Percentiles rank a stretch among this genome's conserved stretches.
Conservation (phyloP, 148 eudicot genomes). For the Hydrangea macrophylla region DNA sequence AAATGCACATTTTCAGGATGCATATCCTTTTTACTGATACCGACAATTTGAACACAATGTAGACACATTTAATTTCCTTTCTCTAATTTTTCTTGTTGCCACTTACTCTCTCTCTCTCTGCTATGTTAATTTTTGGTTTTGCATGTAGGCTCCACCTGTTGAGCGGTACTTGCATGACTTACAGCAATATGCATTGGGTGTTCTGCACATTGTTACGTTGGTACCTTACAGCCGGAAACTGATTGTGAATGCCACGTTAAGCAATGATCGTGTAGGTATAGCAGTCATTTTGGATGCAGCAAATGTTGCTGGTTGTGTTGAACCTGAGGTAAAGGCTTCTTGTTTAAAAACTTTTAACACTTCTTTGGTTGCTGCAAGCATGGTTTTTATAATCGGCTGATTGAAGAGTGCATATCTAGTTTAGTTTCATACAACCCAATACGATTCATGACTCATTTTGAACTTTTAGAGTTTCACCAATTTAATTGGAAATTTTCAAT, state of each 20-base stretch:
- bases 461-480: too few species aligned
- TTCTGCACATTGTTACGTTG: slow-evolving; percentile 83
- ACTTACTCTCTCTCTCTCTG: slow-evolving; percentile 6
- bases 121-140: slow-evolving; percentile 15
- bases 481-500: too few species aligned
- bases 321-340: slow-evolving; percentile 70
- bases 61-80: too few species aligned
- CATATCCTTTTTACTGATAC: too few species aligned
- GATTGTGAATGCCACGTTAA: slow-evolving; percentile 72
- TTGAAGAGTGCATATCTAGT: too few species aligned
- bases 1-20: too few species aligned
- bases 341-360: neutral
- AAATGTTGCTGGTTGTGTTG: slow-evolving; percentile 79
- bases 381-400: too few species aligned
- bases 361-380: slow-evolving; percentile 6
- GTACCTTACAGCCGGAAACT: slow-evolving; percentile 87
- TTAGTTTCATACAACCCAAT: too few species aligned
- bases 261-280: slow-evolving; percentile 92
- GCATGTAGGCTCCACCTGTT: slow-evolving; percentile 77
- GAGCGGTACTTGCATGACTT: slow-evolving; percentile 97
- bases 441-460: too few species aligned
- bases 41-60: too few species aligned
- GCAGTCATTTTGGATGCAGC: slow-evolving; percentile 95
- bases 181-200: slow-evolving; percentile 93
- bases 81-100: neutral